A percentile compares a stretch with the other conserved stretches of the same genome.
Evolutionary conservation across 768 basidiomycete species (phyloP).

Genomic region (Coprinellus micaceus): DNA sequence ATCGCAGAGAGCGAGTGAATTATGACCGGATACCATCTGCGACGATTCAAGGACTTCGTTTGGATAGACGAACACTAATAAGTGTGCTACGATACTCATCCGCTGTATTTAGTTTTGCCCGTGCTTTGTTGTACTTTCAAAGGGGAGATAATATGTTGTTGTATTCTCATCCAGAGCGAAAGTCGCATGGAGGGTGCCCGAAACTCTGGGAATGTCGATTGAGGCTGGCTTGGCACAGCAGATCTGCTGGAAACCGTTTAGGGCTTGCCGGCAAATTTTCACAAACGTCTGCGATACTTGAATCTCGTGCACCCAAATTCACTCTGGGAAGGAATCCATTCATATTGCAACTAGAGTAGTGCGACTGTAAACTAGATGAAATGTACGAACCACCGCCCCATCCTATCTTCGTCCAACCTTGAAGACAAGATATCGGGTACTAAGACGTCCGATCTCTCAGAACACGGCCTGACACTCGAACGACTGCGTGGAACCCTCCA

Average conservation of each 20-base stretch:
- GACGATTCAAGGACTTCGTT: not conserved
- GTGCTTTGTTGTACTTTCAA: not conserved
- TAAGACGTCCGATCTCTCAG: slow-evolving; percentile 77
- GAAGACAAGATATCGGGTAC: slow-evolving; percentile 62
- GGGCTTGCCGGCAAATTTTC: no score
- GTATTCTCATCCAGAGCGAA: no score
- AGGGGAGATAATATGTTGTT: no score
- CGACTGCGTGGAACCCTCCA: slow-evolving; percentile 53
- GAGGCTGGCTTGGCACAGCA: no score
- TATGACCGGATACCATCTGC: not conserved
- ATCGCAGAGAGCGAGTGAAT: slow-evolving; percentile 72
- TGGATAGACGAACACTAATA: not conserved
- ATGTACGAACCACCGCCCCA: slow-evolving; percentile 78
- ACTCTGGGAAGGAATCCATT: no score
- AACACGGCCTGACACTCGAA: slow-evolving; percentile 90
- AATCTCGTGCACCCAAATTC: no score
- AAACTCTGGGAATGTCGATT: no score
- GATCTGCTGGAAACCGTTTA: no score
- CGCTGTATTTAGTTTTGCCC: not conserved
- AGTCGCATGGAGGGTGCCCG: no score
- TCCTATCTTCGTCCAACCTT: slow-evolving; percentile 42
- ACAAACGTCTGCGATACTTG: no score
- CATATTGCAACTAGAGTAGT: not conserved
- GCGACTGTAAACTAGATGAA: slow-evolving; percentile 2
- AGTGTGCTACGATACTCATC: not conserved